Conservation (phyloP, 169 alveolate species). For the Sarcocystis neurona region DNA sequence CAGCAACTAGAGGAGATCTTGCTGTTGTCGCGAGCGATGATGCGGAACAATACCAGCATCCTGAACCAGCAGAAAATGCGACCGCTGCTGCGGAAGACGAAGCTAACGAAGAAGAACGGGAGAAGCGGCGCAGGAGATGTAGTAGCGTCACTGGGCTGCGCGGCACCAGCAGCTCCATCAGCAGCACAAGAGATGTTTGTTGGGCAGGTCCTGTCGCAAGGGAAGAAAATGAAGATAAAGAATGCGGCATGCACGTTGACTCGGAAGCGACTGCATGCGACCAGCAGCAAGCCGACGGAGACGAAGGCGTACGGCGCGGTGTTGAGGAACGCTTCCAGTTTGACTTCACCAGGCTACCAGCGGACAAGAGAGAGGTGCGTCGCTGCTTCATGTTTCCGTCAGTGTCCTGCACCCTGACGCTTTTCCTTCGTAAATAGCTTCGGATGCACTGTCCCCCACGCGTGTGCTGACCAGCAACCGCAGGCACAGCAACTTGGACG, state of each 20-base stretch:
- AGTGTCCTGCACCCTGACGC: too few species aligned
- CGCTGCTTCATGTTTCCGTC: neutral
- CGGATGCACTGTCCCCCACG: too few species aligned
- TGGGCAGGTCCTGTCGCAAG: neutral
- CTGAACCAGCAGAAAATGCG: neutral
- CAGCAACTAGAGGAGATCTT: neutral
- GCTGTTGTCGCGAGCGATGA: neutral
- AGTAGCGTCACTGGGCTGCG: too few species aligned
- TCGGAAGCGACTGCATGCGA: too few species aligned
- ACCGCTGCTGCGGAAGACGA: neutral
- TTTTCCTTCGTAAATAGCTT: too few species aligned
- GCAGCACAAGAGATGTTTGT: neutral
- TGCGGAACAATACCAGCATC: neutral
- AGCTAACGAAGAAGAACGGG: neutral
- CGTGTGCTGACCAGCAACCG: too few species aligned
- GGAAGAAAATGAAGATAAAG: neutral
- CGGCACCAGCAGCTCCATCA: too few species aligned
- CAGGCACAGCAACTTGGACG: too few species aligned
- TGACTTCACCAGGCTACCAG: slow-evolving; percentile 6
- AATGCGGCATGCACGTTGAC: neutral
- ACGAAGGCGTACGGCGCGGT: neutral
- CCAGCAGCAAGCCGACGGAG: neutral
- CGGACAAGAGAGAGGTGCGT: slow-evolving; percentile 8
- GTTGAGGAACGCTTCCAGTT: neutral
- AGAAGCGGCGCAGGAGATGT: neutral